phyloP scores from a whole-genome alignment of 2,329 filamentous ascomycete genomes.

The Trichoderma atrobrunneum region DNA sequence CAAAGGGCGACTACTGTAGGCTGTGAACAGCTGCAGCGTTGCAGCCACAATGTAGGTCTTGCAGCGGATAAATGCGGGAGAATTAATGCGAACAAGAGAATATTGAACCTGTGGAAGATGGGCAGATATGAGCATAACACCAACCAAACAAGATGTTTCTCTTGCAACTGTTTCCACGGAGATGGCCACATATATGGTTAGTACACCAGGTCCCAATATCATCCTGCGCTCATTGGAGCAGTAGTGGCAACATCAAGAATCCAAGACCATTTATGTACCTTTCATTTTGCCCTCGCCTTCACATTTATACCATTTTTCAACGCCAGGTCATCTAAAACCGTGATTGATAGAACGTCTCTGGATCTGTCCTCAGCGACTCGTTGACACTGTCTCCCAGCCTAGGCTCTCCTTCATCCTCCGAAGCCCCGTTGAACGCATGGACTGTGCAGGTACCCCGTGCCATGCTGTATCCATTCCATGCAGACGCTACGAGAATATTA shows the following conservation, averaged over 20 bases:
- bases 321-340: background rate
- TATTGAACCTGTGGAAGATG: background rate
- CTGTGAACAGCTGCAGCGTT: background rate
- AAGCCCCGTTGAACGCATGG: conserved; percentile 71
- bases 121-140: no score
- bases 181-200: background rate
- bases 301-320: background rate
- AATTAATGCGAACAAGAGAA: background rate
- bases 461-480: conserved; percentile 76
- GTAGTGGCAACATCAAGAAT: background rate
- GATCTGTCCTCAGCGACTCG: conserved; percentile 50
- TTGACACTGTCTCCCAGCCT: conserved; percentile 58
- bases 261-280: background rate
- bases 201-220: background rate
- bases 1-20: background rate
- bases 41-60: background rate
- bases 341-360: conserved; percentile 24
- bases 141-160: background rate
- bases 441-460: conserved; percentile 72
- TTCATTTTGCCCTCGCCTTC: background rate
- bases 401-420: conserved; percentile 61
- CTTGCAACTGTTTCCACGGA: background rate
- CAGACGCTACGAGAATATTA: conserved; percentile 57
- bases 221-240: background rate
- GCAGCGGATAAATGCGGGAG: background rate